These are phyloP conservation scores for maize (Zea mays) DNA, from an alignment of 176 grass and related monocot genomes.

Conservation along the genomic window Zm-B73-REFERENCE-NAM-5.0 NC_050098.1:202795001-202795500, in stretches of 20 bases:
- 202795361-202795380: conserved; percentile 63
- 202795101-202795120: conserved; percentile 45
- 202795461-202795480: background rate
- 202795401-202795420: conserved; percentile 15
- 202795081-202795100: conserved; percentile 56
- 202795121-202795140: conserved; percentile 62
- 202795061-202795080: conserved; percentile 50
- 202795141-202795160: conserved; percentile 57
- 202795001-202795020: conserved; percentile 67
- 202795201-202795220: background rate
- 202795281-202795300: background rate
- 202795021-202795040: conserved; percentile 33
- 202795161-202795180: conserved; percentile 47
- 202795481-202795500: background rate
- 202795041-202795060: conserved; percentile 49
- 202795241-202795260: conserved; percentile 8
- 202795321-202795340: conserved; percentile 41
- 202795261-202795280: background rate
- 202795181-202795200: background rate
- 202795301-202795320: conserved; percentile 2
- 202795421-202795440: background rate
- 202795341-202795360: conserved; percentile 74
- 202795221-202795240: background rate
- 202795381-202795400: conserved; percentile 72
- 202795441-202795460: background rate